These are phyloP conservation scores for Pseudognaphalium luteoalbum DNA, from an alignment of 129 eudicot species.

Conservation along the genomic window DNA sequence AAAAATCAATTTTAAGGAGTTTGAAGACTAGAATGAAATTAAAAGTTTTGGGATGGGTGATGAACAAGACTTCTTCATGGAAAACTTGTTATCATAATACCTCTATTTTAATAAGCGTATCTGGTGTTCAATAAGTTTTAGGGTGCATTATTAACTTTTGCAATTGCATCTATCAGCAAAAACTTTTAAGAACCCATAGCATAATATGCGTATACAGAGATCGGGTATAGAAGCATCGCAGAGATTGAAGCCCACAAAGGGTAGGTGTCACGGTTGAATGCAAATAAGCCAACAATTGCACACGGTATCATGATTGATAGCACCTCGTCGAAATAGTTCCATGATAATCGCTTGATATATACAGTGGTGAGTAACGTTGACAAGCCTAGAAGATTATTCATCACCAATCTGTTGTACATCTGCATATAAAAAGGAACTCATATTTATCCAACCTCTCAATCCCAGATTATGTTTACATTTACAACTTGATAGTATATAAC, in stretches of 20 bases:
- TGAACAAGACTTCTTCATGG: too few relatives aligned
- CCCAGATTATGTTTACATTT: too few relatives aligned
- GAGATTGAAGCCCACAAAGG: slow-evolving; percentile 49
- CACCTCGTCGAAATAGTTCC: slow-evolving; percentile 52
- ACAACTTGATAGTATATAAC: too few relatives aligned
- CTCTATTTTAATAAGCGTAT: too few relatives aligned
- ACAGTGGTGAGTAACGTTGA: slow-evolving; percentile 38
- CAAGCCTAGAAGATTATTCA: slow-evolving; percentile 57
- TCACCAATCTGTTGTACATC: slow-evolving; percentile 56
- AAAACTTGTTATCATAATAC: too few relatives aligned
- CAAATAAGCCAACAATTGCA: slow-evolving; percentile 40
- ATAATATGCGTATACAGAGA: slow-evolving; percentile 16
- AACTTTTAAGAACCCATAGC: neutral
- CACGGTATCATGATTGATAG: slow-evolving; percentile 47
- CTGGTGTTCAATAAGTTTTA: too few relatives aligned
- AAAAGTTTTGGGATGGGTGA: too few relatives aligned
- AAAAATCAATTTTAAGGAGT: too few relatives aligned
- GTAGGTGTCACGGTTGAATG: slow-evolving; percentile 38
- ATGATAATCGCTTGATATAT: slow-evolving; percentile 40
- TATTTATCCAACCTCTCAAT: neutral
- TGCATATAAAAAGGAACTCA: slow-evolving; percentile 19
- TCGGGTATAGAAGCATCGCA: slow-evolving; percentile 24
- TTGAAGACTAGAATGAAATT: too few relatives aligned
- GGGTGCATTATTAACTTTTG: too few relatives aligned
- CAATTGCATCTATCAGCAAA: neutral